Evolutionary conservation across 78 protist species (phyloP).

Genomic region (Dictyostelium intermedium): DNA sequence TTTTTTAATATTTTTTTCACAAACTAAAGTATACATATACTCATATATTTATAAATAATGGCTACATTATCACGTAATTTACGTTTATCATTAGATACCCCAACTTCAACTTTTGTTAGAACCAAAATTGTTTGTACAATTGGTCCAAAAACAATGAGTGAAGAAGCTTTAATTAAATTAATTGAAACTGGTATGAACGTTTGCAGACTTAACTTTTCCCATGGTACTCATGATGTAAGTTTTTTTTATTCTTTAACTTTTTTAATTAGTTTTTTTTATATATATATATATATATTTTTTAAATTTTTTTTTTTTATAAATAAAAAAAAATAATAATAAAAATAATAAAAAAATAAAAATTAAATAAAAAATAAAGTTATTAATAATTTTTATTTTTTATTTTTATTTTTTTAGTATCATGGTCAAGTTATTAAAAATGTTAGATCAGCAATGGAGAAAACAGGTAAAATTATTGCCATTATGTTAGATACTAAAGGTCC

Average conservation of each 20-base stretch:
- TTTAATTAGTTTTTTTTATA: neutral
- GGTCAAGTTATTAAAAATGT: conserved; percentile 86
- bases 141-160: conserved; percentile 93
- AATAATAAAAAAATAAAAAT: neutral
- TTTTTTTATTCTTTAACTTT: neutral
- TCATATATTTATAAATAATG: neutral
- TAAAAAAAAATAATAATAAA: neutral
- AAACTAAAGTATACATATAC: neutral
- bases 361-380: neutral
- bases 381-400: neutral
- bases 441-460: conserved; percentile 77
- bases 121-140: conserved; percentile 91
- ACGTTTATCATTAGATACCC: conserved; percentile 63
- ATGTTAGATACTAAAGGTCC: conserved; percentile 93
- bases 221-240: conserved; percentile 90
- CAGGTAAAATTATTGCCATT: conserved; percentile 77
- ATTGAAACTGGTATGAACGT: conserved; percentile 88
- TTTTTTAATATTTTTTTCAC: neutral
- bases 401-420: conserved; percentile 78
- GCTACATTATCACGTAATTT: conserved; percentile 80
- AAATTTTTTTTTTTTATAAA: neutral
- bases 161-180: conserved; percentile 80
- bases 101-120: conserved; percentile 39
- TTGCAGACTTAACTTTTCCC: conserved; percentile 92
- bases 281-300: too few species aligned